Evolutionary conservation across 169 alveolate species (phyloP), one percentile per base, ranked within the genome.

Genomic region (Besnoitia besnoiti): DNA sequence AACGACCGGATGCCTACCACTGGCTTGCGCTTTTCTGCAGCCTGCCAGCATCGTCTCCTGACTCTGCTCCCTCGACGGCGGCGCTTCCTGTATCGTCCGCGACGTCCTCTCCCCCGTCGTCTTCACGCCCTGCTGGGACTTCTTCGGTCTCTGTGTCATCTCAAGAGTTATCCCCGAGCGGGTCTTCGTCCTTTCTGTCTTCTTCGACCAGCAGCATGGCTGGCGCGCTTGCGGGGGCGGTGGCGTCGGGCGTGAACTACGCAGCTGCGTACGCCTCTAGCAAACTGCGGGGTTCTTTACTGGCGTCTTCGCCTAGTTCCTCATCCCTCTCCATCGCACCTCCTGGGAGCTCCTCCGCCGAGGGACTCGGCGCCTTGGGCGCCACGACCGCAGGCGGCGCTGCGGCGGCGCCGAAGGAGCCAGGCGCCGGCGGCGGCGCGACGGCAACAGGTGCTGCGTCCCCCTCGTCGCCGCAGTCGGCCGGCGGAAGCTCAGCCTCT

Each of bases 231-330:
- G 91, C 91, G 27, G 91, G 85, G 4, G 91, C 50, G n/a, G 91
- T 87, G 27, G 84, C 91, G 24, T 87, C 85, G 0, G 62, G 91
- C 33, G 61, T 73, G 47, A 73, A 46, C 77, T 73, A 73, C 77
- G 91, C 91, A 24, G 91, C 91, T 3, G 91, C 91, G 2, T 87
- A 10, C 35, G 91, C 91, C 73, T 40, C 85, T 5, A 87, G 91
- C 67, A 59, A 73, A 40, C 85, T 87, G 35, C 91, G 91, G 1
- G 59, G 55, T 0, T 77, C 87, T 10, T 55, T 77, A 3, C 47
- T 77, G 37, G 49, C 87, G 49, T 24, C 87, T 77, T 37, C 87
- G 1, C 87, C 87, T 10, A 27, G 44, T 39, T 37, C 87, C 37
- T 10, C 87, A 3, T 7, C 76, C 10, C 44, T 16, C 40, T 42